Evolutionary conservation across 1,284 basidiomycete genomes (phyloP).

Genomic region (Phlebopus sp.): DNA sequence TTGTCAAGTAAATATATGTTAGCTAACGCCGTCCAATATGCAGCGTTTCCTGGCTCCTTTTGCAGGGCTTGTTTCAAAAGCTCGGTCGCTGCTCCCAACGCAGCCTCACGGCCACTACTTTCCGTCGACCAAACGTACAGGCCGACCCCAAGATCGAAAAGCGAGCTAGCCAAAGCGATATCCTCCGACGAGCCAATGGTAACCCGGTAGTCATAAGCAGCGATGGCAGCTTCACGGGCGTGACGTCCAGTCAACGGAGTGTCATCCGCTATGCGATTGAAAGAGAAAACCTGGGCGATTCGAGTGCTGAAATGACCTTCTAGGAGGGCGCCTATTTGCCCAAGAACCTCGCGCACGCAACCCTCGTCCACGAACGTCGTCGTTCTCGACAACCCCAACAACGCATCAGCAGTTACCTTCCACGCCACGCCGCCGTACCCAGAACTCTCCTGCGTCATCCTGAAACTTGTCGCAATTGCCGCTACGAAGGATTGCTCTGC

Average conservation of each 20-base stretch:
- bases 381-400: slow-evolving; percentile 60
- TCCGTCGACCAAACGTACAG: slow-evolving; percentile 53
- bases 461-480: slow-evolving; percentile 56
- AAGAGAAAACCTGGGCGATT: slow-evolving; percentile 41
- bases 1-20: slow-evolving; percentile 69
- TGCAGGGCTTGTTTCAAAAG: slow-evolving; percentile 77
- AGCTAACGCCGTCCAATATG: slow-evolving; percentile 83
- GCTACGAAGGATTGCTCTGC: slow-evolving; percentile 71
- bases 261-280: slow-evolving; percentile 28
- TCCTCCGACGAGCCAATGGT: slow-evolving; percentile 66
- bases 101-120: slow-evolving; percentile 32
- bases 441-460: slow-evolving; percentile 52
- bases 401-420: slow-evolving; percentile 84
- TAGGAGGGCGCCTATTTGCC: slow-evolving; percentile 38
- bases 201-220: slow-evolving; percentile 72
- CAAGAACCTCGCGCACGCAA: slow-evolving; percentile 37
- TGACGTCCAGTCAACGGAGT: slow-evolving; percentile 36
- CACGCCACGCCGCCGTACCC: slow-evolving; percentile 76
- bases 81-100: slow-evolving; percentile 53
- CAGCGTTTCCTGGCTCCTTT: slow-evolving; percentile 69
- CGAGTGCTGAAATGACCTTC: slow-evolving; percentile 37
- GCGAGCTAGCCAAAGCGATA: slow-evolving; percentile 56
- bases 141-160: slow-evolving; percentile 76
- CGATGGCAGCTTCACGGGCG: slow-evolving; percentile 57
- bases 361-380: slow-evolving; percentile 43